Evolutionary conservation across 1,139 yeast species (phyloP), one percentile per base, ranked within the genome.

Genomic region (Candida glucosophila): DNA sequence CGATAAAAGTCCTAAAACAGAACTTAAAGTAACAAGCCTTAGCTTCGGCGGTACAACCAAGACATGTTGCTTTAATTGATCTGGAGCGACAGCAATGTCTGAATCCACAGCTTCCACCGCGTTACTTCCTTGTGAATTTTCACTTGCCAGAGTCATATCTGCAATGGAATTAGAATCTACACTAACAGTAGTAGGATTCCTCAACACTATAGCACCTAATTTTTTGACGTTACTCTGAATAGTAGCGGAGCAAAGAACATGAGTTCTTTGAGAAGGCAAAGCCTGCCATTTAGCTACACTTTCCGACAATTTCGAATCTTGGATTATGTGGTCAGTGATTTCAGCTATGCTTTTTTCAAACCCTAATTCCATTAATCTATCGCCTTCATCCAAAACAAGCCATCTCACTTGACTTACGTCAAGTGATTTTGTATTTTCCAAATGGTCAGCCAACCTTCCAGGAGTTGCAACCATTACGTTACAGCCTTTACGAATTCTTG

Each of bases 381-480:
- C 98, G 49, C 97, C 98, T 63, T 90, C 98, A 55, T 90, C 98
- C 35, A 90, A 54, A 11, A 90, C 76, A 16, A 88, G 68, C 71
- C 86, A 90, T 41, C 95, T 63, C 24, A 88, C 65, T 31, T 82
- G 75, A 5, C 81, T 63, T 16, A 82, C 55, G 37, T 85, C 77
- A 33, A 86, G 67, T 13, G 78, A 72, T 14, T 47, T 36, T 0
- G 98, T 90, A 48, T 86, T 82, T 35, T 85, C 94, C 39, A 90
- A 73, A 58, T 90, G 98, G 50, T 90, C 98, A 4, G 83, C 80
- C 28, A 86, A 61, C 38, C 96, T 67, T 26, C 96, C 96, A 2
- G 96, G 96, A 0, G 96, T 86, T 12, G 92, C 95, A 20, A 86
- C 90, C 15, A 86, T 62, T 20, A 86, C 72, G 46, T 86, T 86